Conservation (phyloP, 2,329 filamentous ascomycete genomes). For the Ceratocystiopsis sp. region DNA sequence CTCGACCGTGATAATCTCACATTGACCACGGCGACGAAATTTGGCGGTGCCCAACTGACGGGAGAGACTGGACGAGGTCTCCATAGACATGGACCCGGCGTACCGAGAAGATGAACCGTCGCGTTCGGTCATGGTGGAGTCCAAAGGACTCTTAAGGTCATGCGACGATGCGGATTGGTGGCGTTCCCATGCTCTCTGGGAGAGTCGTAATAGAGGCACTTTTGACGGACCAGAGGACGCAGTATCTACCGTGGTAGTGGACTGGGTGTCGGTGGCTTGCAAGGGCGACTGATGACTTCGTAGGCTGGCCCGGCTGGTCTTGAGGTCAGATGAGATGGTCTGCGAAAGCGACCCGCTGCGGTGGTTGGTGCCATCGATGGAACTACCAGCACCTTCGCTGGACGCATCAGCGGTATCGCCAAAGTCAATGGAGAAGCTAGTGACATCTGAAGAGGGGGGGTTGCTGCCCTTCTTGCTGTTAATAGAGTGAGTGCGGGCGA, state of each 20-base stretch:
- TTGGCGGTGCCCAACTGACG: slow-evolving; percentile 38
- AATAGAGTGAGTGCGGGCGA: slow-evolving; percentile 46
- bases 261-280: slow-evolving; percentile 23
- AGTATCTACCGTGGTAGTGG: slow-evolving; percentile 30
- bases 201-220: slow-evolving; percentile 17
- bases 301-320: slow-evolving; percentile 18
- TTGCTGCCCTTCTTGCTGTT: slow-evolving; percentile 23
- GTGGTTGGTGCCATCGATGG: slow-evolving; percentile 32
- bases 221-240: slow-evolving; percentile 28
- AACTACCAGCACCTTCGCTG: slow-evolving; percentile 40
- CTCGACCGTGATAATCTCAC: slow-evolving; percentile 44
- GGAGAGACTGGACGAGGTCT: slow-evolving; percentile 33
- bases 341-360: slow-evolving; percentile 32
- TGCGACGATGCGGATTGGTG: slow-evolving; percentile 33
- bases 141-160: slow-evolving; percentile 29
- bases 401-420: slow-evolving; percentile 34
- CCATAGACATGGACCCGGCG: slow-evolving; percentile 19
- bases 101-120: slow-evolving; percentile 22
- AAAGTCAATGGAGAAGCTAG: slow-evolving; percentile 33
- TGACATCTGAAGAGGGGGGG: slow-evolving; percentile 32
- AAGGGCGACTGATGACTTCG: slow-evolving; percentile 19
- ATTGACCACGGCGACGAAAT: slow-evolving; percentile 43
- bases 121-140: slow-evolving; percentile 26
- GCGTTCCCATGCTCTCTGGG: slow-evolving; percentile 32
- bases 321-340: slow-evolving; percentile 25